Evolutionary conservation across 768 basidiomycete species (phyloP), one percentile per base, ranked within the genome.

Genomic region (Tremella yokohamensis): DNA sequence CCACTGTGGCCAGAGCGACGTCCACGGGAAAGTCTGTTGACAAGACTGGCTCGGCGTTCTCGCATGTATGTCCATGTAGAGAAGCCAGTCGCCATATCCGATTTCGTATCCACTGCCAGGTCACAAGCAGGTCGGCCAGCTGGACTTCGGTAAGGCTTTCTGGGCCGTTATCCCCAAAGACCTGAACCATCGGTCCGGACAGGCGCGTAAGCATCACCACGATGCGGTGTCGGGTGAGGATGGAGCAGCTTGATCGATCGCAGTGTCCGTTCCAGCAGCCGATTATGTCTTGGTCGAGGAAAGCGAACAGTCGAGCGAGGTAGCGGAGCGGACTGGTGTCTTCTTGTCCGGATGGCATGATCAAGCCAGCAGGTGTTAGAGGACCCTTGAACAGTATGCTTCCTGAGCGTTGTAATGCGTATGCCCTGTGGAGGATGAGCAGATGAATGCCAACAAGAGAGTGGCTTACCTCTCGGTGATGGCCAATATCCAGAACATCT

Each of bases 31-130:
- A 58, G 9, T 57, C 69, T 12, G 61, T 37, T 0, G 61, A 58
- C 11, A 70, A 24, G 7, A 26, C 26, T 19, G 18, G 18, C 16
- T 18, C 26, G 2, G 29, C 55, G 7, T 61, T 54, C 15, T 19
- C 47, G n/a, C 20, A 22, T 1, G 62, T 63, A 40, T 68, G 22
- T n/a, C 66, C 66, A 48, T 70, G 69, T 29, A 49, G 25, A 18
- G 51, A 48, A 11, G 59, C 58, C 25, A 70, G 29, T 13, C 62
- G 22, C 69, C 69, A 70, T 18, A 70, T 49, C 19, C 66, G 42
- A 50, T 67, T 70, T 18, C 62, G 52, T 18, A 68, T 40, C 69
- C 69, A 70, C 45, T 70, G 66, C 66, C 66, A 67, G 9, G 69
- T 70, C 48, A 70, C 63, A 19, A 68, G 50, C 56, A 70, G 40